Evolutionary conservation across 139 green algal genomes (phyloP).

Genomic region (Chlamydomonas sphaeroides): DNA sequence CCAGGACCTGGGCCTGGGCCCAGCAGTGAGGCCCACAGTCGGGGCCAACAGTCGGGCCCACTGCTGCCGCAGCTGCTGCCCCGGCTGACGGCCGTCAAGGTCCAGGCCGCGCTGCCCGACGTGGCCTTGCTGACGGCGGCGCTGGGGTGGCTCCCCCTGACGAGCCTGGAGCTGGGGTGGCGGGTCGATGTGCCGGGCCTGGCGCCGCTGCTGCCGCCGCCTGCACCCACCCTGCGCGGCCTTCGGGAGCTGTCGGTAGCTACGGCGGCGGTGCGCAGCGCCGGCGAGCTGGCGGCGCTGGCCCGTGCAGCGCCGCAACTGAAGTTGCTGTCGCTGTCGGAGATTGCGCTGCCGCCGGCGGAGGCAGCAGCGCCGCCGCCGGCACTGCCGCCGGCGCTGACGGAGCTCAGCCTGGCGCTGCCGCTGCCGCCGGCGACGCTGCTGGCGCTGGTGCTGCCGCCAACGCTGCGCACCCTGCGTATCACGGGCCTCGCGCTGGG

Average conservation of each 20-base stretch:
- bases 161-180: background rate
- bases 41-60: no score
- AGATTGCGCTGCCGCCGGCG: background rate
- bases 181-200: background rate
- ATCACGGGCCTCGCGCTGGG: background rate
- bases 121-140: background rate
- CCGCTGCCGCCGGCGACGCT: conserved; percentile 4
- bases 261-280: background rate
- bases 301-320: background rate
- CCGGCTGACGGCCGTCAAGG: conserved; percentile 1
- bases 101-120: background rate
- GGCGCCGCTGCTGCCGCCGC: background rate
- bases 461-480: background rate
- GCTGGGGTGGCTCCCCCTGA: conserved; percentile 6
- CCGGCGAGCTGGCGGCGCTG: background rate
- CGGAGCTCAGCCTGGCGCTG: background rate
- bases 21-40: no score
- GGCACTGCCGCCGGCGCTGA: conserved; percentile 3
- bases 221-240: background rate
- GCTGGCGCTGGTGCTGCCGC: background rate
- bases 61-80: background rate
- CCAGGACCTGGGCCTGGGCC: no score
- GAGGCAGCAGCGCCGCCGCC: background rate
- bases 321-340: background rate
- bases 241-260: background rate